phyloP scores from a whole-genome alignment of 331 rosid genomes.

The Pyracantha coccinea region DNA sequence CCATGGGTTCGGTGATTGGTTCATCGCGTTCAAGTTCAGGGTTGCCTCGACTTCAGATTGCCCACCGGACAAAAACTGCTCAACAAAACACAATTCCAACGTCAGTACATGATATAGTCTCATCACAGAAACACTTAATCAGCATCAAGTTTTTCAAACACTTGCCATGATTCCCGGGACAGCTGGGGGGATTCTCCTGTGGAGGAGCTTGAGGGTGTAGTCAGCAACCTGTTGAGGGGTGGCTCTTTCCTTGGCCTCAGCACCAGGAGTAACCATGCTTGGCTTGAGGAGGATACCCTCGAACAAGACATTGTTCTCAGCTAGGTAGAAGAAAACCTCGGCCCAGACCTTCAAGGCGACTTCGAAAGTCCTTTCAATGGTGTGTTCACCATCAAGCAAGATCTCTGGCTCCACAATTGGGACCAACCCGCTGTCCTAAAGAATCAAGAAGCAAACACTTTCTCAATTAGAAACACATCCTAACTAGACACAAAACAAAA shows the following conservation, averaged over 20 bases:
- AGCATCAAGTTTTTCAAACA: neutral
- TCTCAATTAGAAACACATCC: slow-evolving; percentile 3
- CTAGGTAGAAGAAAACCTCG: slow-evolving; percentile 83
- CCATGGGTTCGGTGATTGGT: slow-evolving; percentile 86
- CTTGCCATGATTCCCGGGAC: slow-evolving; percentile 95
- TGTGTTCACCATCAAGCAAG: slow-evolving; percentile 83
- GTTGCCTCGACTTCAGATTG: slow-evolving; percentile 99
- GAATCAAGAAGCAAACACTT: neutral
- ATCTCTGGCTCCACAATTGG: slow-evolving; percentile 97
- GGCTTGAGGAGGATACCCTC: slow-evolving; percentile 93
- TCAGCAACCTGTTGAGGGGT: slow-evolving; percentile 60
- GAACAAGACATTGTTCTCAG: slow-evolving; percentile 70
- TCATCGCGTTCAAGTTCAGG: slow-evolving; percentile 82
- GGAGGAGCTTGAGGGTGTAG: slow-evolving; percentile 78
- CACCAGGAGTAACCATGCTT: slow-evolving; percentile 95
- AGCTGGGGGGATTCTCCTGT: slow-evolving; percentile 72
- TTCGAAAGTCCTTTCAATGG: slow-evolving; percentile 73
- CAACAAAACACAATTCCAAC: slow-evolving; percentile 6
- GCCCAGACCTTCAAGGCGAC: slow-evolving; percentile 87
- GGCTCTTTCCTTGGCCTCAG: slow-evolving; percentile 64
- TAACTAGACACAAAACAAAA: neutral
- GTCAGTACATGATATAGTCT: neutral
- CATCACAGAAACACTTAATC: neutral
- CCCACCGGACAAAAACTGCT: slow-evolving; percentile 93
- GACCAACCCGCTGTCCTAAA: slow-evolving; percentile 82